Evolutionary conservation across 192 early-diverging fungal species (phyloP), one percentile per base, ranked within the genome.

Genomic region (Rhizoclosmatium globosum): DNA sequence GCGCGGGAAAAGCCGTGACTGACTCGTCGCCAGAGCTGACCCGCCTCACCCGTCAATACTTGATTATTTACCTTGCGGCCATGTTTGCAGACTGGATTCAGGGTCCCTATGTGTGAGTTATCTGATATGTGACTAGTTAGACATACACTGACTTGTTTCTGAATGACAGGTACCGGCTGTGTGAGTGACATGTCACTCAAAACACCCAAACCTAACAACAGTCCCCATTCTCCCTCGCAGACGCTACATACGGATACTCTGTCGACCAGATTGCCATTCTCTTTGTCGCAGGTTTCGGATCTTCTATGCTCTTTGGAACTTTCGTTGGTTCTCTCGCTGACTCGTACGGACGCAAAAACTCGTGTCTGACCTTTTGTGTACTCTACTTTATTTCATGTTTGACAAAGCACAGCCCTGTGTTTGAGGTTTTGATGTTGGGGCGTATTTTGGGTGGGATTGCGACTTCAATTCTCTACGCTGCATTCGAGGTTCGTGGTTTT

Each of bases 401-500:
- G 39, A 77, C 84, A 31, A 89, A 83, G 67, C 62, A 77, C 3
- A 73, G 73, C 21, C 38, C 78, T 3, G 79, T 53, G 47, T 84
- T 82, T 64, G 39, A 39, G 2, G 67, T 87, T 0, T 76, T 87
- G 4, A 13, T 89, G 7, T 17, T 87, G 31, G 86, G 87, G 19
- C 82, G 87, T 21, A 15, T 89, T 23, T 44, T 79, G 11, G 84
- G 87, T 61, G 87, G 87, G 2, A 81, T 89, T 23, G 42, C 82
- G 21, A 89, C 87, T 2, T 86, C 86, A 2, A 69, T 89, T 9
- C 79, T 89, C 11, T 85, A 80, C 47, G 84, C 84, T 15, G 82
- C 82, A 9, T 89, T 89, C 74, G 87, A 89, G 70, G 68, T 83
- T 9, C 6, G 15, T 50, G 48, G 15, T 50, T 50, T 50, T 50